Conservation (phyloP, 1,284 basidiomycete genomes). For the Rhodotorula sp. region DNA sequence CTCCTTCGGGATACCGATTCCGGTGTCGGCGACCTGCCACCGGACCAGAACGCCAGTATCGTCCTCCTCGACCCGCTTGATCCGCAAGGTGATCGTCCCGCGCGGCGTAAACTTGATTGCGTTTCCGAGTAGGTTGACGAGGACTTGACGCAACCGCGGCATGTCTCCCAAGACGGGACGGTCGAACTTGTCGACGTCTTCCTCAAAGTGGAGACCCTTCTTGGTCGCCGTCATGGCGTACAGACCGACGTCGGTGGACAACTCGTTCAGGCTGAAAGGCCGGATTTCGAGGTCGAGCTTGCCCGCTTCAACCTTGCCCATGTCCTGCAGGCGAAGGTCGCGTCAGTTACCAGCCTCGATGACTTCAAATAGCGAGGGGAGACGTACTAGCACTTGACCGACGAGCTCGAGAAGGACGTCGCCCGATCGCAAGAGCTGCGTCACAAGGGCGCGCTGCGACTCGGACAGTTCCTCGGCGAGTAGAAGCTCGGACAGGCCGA, state of each 20-base stretch:
- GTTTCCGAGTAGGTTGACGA: conserved; percentile 45
- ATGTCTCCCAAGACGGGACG: conserved; percentile 41
- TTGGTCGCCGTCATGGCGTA: conserved; percentile 48
- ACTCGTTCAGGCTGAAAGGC: conserved; percentile 48
- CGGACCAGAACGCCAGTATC: conserved; percentile 42
- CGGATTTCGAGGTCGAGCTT: conserved; percentile 49
- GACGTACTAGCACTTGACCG: conserved; percentile 33
- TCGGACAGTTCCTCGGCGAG: conserved; percentile 34
- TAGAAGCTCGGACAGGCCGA: conserved; percentile 29
- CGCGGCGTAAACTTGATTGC: conserved; percentile 49
- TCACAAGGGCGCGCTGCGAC: conserved; percentile 21
- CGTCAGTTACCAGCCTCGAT: neutral
- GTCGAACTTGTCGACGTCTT: conserved; percentile 36
- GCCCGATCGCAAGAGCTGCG: conserved; percentile 39
- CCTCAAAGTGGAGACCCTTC: conserved; percentile 48
- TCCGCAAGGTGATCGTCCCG: conserved; percentile 47
- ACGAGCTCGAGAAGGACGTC: conserved; percentile 42
- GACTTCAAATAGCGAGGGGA: neutral
- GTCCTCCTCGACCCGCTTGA: conserved; percentile 45
- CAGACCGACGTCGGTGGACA: conserved; percentile 48
- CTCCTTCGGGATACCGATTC: conserved; percentile 48
- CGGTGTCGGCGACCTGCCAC: conserved; percentile 49
- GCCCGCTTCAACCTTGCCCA: conserved; percentile 50
- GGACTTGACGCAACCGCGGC: conserved; percentile 42
- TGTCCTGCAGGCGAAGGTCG: conserved; percentile 42